A percentile compares a stretch with the other conserved stretches of the same genome.
phyloP scores from a whole-genome alignment of 2,329 filamentous ascomycete genomes.

The Botrytis galanthina region DNA sequence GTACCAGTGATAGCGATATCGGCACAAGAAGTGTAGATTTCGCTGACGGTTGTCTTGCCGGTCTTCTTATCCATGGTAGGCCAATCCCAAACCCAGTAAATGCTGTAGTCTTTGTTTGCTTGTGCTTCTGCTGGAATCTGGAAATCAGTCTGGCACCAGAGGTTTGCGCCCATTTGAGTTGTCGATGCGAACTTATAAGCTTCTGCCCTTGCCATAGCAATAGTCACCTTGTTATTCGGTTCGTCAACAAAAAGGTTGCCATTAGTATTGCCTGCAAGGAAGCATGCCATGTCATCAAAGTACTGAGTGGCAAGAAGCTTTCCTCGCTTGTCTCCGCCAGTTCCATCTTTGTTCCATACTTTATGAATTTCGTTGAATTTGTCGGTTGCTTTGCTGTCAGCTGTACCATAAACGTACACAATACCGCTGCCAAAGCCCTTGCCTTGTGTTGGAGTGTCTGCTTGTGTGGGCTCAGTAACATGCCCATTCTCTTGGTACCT shows the following conservation, averaged over 20 bases:
- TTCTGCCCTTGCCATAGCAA: constrained; percentile 50
- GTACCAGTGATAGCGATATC: constrained; percentile 44
- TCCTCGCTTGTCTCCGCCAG: constrained; percentile 76
- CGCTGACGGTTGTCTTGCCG: constrained; percentile 48
- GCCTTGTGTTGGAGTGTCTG: constrained; percentile 26
- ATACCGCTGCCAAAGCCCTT: constrained; percentile 67
- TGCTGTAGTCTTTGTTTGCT: constrained; percentile 66
- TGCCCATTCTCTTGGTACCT: constrained; percentile 75
- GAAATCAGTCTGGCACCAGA: constrained; percentile 81
- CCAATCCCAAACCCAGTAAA: constrained; percentile 99
- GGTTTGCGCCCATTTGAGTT: constrained; percentile 49
- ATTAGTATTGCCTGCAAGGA: constrained; percentile 43
- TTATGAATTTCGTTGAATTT: constrained; percentile 65
- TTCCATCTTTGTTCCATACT: constrained; percentile 75
- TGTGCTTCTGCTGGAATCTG: constrained; percentile 66
- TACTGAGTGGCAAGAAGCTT: constrained; percentile 71
- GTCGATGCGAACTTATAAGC: constrained; percentile 52
- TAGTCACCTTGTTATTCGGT: not conserved
- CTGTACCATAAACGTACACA: constrained; percentile 73
- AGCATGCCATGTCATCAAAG: constrained; percentile 90
- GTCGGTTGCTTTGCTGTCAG: constrained; percentile 49
- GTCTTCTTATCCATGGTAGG: constrained; percentile 53
- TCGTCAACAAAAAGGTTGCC: not conserved
- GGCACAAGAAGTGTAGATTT: constrained; percentile 59
- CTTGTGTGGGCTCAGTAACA: constrained; percentile 57